Evolutionary conservation across 2,329 filamentous ascomycete species (phyloP), one percentile per base, ranked within the genome.

Genomic region (Fusarium austroafricanum): DNA sequence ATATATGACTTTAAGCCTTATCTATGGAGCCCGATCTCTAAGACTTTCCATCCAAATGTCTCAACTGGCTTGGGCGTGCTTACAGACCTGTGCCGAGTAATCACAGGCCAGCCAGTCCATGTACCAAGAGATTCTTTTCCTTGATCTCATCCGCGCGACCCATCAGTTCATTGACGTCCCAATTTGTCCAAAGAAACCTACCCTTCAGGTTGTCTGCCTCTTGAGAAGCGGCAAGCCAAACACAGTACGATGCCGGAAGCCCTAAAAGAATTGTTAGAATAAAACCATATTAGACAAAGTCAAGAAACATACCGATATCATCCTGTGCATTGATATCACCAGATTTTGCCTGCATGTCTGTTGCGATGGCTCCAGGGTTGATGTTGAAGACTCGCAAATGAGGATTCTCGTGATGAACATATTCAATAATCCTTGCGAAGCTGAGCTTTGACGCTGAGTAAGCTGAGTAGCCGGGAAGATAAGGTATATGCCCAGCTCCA

Each of bases 381-480:
- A 57, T 57, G 20, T 15, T 57, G 23, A 57, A 57, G 15, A 35
- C 28, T 12, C 49, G 49, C 3, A 57, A 29, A 26, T 38, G 6
- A 3, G 49, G 54, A 18, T 55, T 26, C 4, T 57, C 49, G 3
- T 43, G 15, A 33, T 57, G 54, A 3, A 55, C 29, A 2, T 18
- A 55, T 23, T 57, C 54, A 4, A 44, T 43, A 2, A 57, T 43
- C 38, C 55, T 57, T 4, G 54, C 54, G 10, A 55, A 57, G 6
- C 20, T 49, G 37, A 57, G 54, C 14, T 57, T 57, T 8, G 54
- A 57, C 20, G 29, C 18, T 9, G 54, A 37, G 35, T 57, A 57
- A 1, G 54, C 54, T 17, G 54, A 57, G 15, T 57, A 57, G 2
- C 54, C 54, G 1, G 38, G 54, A 4, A 57, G 20, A n/a, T 28